phyloP scores from a whole-genome alignment of 805 yeast genomes.

The Diddensiella transvaalensis region DNA sequence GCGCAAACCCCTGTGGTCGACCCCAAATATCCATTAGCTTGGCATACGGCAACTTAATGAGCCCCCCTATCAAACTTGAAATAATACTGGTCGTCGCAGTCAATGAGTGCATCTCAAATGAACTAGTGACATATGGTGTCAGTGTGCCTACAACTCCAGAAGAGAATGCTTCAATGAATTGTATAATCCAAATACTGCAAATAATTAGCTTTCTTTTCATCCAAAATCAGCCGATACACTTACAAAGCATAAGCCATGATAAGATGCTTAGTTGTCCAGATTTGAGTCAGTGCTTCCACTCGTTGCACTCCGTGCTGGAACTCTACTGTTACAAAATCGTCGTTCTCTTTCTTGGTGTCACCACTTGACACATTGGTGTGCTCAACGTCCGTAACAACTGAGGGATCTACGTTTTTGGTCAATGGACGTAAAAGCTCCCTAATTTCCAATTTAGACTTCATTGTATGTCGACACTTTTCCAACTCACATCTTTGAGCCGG shows the following conservation, averaged over 20 bases:
- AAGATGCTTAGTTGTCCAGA: conserved; percentile 32
- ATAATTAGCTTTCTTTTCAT: no score
- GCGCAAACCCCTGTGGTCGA: conserved; percentile 45
- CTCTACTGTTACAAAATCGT: conserved; percentile 4
- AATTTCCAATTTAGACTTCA: neutral
- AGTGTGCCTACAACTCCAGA: conserved; percentile 27
- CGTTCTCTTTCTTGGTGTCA: neutral
- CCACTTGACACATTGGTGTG: no score
- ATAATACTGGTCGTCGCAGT: conserved; percentile 32
- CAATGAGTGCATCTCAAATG: conserved; percentile 31
- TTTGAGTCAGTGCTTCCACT: conserved; percentile 33
- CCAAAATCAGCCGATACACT: no score
- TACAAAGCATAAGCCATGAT: conserved; percentile 32
- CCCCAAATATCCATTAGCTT: conserved; percentile 56
- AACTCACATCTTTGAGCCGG: no score
- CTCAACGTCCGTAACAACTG: neutral
- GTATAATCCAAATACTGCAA: conserved; percentile 38
- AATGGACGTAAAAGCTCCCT: neutral
- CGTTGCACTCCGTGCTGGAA: conserved; percentile 25
- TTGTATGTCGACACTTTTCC: neutral
- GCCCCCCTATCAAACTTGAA: conserved; percentile 35
- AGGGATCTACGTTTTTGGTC: neutral
- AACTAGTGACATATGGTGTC: conserved; percentile 22
- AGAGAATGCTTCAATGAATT: conserved; percentile 34
- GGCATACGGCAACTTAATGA: conserved; percentile 37